phyloP scores from a whole-genome alignment of 805 yeast species.

The Yarrowia phangngaensis region DNA sequence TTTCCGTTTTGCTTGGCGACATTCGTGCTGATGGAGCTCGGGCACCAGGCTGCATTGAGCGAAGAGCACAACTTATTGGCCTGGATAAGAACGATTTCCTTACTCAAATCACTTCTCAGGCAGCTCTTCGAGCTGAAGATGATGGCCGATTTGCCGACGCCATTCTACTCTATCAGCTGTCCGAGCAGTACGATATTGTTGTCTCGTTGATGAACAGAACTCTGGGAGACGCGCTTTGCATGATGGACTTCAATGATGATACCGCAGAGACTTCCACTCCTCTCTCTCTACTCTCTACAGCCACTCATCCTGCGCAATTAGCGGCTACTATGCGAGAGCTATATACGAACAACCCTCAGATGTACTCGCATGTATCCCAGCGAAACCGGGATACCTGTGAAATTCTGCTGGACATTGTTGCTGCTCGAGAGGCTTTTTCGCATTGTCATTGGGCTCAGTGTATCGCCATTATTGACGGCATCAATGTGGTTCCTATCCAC shows the following conservation, averaged over 20 bases:
- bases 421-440: constrained; percentile 59
- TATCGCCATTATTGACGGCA: constrained; percentile 51
- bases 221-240: constrained; percentile 70
- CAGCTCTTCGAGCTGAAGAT: constrained; percentile 82
- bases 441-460: constrained; percentile 57
- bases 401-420: constrained; percentile 60
- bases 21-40: constrained; percentile 71
- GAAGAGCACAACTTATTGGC: constrained; percentile 61
- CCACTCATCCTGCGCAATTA: constrained; percentile 40
- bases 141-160: constrained; percentile 89
- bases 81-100: constrained; percentile 61
- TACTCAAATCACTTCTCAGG: constrained; percentile 70
- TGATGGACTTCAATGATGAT: constrained; percentile 47
- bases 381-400: constrained; percentile 62
- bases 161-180: constrained; percentile 75
- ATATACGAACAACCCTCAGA: constrained; percentile 54
- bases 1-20: constrained; percentile 76
- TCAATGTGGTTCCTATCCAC: constrained; percentile 64
- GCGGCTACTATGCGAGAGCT: constrained; percentile 42
- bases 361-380: constrained; percentile 52
- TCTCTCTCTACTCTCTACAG: constrained; percentile 35
- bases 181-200: constrained; percentile 83
- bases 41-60: constrained; percentile 78
- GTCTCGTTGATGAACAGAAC: constrained; percentile 67
- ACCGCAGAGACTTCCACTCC: constrained; percentile 51